Evolutionary conservation across 306 rosid species (phyloP).

Genomic region (Ziziphus jujuba): DNA sequence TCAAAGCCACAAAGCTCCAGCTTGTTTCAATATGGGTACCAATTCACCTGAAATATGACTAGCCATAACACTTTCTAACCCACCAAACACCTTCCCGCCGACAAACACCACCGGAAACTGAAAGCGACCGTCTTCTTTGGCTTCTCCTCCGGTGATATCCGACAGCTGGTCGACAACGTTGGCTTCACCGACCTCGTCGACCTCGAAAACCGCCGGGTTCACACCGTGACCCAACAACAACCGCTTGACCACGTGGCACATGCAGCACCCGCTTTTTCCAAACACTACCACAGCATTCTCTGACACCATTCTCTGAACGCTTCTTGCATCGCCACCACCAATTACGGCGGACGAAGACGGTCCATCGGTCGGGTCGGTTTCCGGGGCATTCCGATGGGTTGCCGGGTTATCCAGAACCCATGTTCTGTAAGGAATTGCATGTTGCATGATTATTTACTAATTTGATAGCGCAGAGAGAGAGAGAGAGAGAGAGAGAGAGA

Average conservation of each 20-base stretch:
- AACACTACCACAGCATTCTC: slow-evolving; percentile 75
- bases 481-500: slow-evolving; percentile 17
- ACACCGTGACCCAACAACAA: slow-evolving; percentile 81
- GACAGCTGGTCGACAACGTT: slow-evolving; percentile 38
- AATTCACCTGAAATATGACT: slow-evolving; percentile 88
- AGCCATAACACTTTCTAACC: slow-evolving; percentile 86
- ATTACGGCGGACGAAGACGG: background rate
- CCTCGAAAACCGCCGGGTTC: slow-evolving; percentile 71
- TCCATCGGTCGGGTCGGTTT: background rate
- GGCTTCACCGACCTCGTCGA: slow-evolving; percentile 53
- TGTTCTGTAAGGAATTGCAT: slow-evolving; percentile 71
- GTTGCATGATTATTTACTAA: slow-evolving; percentile 44
- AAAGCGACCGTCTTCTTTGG: background rate
- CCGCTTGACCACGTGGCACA: slow-evolving; percentile 76
- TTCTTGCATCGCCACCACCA: background rate
- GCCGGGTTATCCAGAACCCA: slow-evolving; percentile 20
- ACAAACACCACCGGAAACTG: slow-evolving; percentile 89
- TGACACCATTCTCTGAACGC: slow-evolving; percentile 36
- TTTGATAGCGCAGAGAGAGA: slow-evolving; percentile 1
- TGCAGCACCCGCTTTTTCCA: slow-evolving; percentile 78
- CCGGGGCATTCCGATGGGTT: background rate
- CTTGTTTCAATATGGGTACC: slow-evolving; percentile 76
- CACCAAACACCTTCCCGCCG: slow-evolving; percentile 87
- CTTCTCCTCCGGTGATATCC: background rate
- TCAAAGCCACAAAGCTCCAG: slow-evolving; percentile 98